These are phyloP conservation scores for Glycyrrhiza uralensis DNA, from an alignment of 306 rosid species.

Conservation along the genomic window DNA sequence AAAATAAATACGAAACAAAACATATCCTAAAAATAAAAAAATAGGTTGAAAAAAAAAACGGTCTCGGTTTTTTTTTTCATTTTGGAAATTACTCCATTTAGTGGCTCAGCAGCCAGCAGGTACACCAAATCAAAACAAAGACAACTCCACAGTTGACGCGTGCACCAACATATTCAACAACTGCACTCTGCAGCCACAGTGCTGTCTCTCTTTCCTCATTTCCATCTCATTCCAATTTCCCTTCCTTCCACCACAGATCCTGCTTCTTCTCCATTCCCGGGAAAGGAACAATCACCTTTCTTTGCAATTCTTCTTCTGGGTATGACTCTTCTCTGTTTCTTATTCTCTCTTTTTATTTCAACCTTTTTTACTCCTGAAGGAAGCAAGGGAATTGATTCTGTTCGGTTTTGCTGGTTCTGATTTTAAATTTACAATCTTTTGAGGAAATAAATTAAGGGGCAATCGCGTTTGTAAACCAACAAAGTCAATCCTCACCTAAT, in stretches of 20 bases:
- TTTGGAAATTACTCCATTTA: background rate
- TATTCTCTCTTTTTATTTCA: background rate
- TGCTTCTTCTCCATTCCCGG: background rate
- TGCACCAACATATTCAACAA: constrained; percentile 23
- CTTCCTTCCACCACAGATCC: background rate
- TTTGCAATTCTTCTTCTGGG: constrained; percentile 22
- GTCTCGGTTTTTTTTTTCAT: too few relatives aligned
- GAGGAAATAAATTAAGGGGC: background rate
- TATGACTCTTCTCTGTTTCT: background rate
- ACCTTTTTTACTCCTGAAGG: background rate
- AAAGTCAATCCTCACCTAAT: background rate
- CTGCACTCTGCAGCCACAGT: constrained; percentile 1
- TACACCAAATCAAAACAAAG: constrained; percentile 12
- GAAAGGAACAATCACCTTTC: background rate
- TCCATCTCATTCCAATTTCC: background rate
- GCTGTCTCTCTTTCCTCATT: background rate
- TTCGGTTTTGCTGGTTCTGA: background rate
- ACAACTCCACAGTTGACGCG: constrained; percentile 24
- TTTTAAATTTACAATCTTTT: constrained; percentile 12
- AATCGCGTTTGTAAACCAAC: background rate
- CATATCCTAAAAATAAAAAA: too few relatives aligned
- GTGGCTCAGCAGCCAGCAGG: background rate
- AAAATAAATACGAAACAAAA: too few relatives aligned
- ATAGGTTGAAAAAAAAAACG: too few relatives aligned
- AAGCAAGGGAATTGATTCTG: constrained; percentile 9